Evolutionary conservation across 2,329 filamentous ascomycete species (phyloP).

Genomic region (Chrysosporium queenslandicum): DNA sequence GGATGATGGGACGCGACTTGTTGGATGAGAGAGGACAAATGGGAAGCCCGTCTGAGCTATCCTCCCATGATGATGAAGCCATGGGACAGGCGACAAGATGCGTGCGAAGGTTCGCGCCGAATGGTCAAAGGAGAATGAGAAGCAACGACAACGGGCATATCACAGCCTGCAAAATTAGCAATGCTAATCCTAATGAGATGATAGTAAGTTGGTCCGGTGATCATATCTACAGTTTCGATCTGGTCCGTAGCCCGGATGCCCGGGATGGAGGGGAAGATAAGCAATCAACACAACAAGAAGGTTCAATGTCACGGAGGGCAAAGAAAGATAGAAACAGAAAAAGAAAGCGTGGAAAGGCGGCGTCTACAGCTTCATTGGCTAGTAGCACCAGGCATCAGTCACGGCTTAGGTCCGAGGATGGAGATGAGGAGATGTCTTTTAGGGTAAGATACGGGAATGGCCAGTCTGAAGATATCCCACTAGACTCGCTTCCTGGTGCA

Average conservation of each 20-base stretch:
- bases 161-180: conserved; percentile 60
- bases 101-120: conserved; percentile 56
- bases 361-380: conserved; percentile 35
- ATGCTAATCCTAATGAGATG: conserved; percentile 58
- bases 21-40: conserved; percentile 44
- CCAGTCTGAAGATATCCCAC: conserved; percentile 48
- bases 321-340: conserved; percentile 40
- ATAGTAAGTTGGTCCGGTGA: conserved; percentile 60
- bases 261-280: conserved; percentile 32
- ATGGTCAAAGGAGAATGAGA: conserved; percentile 43
- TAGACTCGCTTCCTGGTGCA: conserved; percentile 30
- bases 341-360: conserved; percentile 46
- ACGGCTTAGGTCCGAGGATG: conserved; percentile 39
- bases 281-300: conserved; percentile 21
- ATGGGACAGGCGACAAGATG: conserved; percentile 54
- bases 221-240: conserved; percentile 56
- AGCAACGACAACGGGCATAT: conserved; percentile 52
- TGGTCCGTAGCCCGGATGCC: conserved; percentile 49
- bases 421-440: conserved; percentile 40
- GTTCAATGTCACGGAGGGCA: conserved; percentile 24
- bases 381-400: conserved; percentile 40
- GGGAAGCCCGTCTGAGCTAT: conserved; percentile 34
- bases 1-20: conserved; percentile 55
- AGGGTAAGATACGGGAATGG: conserved; percentile 51
- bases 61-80: conserved; percentile 43